Percentiles rank a stretch among this genome's conserved stretches.
phyloP scores from a whole-genome alignment of 2,329 filamentous ascomycete genomes.

The Mollisia scopiformis region DNA sequence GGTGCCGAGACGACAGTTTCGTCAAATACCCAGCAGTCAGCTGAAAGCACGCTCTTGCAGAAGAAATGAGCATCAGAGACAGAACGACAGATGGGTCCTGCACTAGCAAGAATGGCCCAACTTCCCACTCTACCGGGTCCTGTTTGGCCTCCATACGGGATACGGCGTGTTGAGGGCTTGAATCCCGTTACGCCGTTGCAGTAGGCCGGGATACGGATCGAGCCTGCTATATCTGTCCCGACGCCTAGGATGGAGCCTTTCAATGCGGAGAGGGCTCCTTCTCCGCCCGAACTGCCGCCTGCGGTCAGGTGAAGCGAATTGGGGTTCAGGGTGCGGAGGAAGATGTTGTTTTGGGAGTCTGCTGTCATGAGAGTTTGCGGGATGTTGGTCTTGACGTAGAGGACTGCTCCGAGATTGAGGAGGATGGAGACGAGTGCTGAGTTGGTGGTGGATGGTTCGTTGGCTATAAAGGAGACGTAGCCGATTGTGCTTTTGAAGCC shows the following conservation, averaged over 20 bases:
- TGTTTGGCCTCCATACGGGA: slow-evolving; percentile 23
- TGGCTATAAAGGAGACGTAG: slow-evolving; percentile 66
- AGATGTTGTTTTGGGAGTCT: slow-evolving; percentile 58
- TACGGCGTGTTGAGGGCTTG: slow-evolving; percentile 29
- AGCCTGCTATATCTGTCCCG: slow-evolving; percentile 31
- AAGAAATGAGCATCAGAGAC: slow-evolving; percentile 44
- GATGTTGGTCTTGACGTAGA: slow-evolving; percentile 88
- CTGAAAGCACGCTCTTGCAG: slow-evolving; percentile 43
- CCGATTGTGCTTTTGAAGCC: slow-evolving; percentile 83
- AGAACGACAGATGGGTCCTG: slow-evolving; percentile 46
- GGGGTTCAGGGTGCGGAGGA: slow-evolving; percentile 79
- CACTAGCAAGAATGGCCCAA: slow-evolving; percentile 40
- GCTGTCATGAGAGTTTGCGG: slow-evolving; percentile 64
- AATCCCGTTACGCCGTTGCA: slow-evolving; percentile 49
- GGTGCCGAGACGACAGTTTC: slow-evolving; percentile 44
- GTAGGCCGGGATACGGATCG: slow-evolving; percentile 40
- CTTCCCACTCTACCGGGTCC: slow-evolving; percentile 4
- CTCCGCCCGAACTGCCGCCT: slow-evolving; percentile 71
- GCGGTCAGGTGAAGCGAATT: slow-evolving; percentile 79
- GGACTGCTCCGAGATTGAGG: slow-evolving; percentile 82
- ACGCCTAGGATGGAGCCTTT: slow-evolving; percentile 16
- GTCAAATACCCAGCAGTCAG: slow-evolving; percentile 49
- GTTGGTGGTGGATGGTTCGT: slow-evolving; percentile 66
- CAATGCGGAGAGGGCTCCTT: slow-evolving; percentile 27
- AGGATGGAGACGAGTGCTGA: slow-evolving; percentile 73